phyloP scores from a whole-genome alignment of 192 early-diverging fungal species.

The Phycomyces nitens region DNA sequence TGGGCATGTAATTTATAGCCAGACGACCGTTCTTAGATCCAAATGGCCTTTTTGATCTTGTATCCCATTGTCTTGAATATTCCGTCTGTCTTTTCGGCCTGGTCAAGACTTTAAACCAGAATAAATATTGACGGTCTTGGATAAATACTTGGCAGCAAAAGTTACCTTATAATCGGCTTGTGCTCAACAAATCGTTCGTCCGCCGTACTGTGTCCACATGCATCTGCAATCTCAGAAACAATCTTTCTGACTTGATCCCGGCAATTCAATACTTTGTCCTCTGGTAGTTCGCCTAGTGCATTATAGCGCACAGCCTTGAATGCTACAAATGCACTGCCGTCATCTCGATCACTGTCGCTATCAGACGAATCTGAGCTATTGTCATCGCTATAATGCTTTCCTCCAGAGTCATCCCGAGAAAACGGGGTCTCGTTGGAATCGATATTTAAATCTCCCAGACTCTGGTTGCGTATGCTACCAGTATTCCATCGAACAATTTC shows the following conservation, averaged over 20 bases:
- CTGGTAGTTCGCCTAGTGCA: slow-evolving; percentile 33
- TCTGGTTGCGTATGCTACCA: slow-evolving; percentile 46
- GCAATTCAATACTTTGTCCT: slow-evolving; percentile 24
- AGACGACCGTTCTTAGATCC: too few species aligned
- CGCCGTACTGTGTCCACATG: slow-evolving; percentile 19
- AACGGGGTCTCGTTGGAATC: background rate
- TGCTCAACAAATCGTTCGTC: slow-evolving; percentile 27
- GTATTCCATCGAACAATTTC: slow-evolving; percentile 50
- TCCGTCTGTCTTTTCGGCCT: slow-evolving; percentile 38
- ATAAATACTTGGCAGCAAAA: background rate
- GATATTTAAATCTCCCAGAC: slow-evolving; percentile 27
- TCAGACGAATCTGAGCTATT: background rate
- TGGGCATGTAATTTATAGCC: too few species aligned
- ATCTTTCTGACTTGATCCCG: slow-evolving; percentile 32
- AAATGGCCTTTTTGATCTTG: slow-evolving; percentile 40
- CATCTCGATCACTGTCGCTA: slow-evolving; percentile 5
- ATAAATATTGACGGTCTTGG: background rate
- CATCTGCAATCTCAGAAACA: slow-evolving; percentile 29
- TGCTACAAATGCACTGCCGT: slow-evolving; percentile 16
- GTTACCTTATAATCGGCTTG: slow-evolving; percentile 40
- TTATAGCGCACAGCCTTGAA: slow-evolving; percentile 44
- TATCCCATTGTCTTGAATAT: slow-evolving; percentile 40
- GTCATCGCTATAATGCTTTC: background rate
- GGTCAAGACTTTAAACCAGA: slow-evolving; percentile 34
- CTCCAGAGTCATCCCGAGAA: background rate